phyloP scores from a whole-genome alignment of 805 yeast species.

The Monosporozyma servazzii region DNA sequence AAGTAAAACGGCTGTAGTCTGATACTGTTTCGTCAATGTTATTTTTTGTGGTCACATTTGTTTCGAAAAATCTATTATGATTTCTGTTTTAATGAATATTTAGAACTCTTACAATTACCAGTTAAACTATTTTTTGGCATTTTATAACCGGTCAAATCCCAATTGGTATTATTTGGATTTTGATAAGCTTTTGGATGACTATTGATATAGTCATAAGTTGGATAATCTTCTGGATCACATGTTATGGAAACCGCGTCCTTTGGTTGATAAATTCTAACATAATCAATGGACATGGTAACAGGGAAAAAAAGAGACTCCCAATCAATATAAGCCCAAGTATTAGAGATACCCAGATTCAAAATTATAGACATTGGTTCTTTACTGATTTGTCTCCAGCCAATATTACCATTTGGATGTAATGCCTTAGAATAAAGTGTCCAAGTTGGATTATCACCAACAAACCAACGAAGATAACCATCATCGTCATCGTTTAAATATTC shows the following conservation, averaged over 20 bases:
- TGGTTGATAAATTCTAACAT: slow-evolving; percentile 87
- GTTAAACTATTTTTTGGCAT: slow-evolving; percentile 57
- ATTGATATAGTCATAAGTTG: slow-evolving; percentile 77
- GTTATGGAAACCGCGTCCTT: slow-evolving; percentile 47
- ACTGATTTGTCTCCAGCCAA: slow-evolving; percentile 71
- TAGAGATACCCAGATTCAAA: slow-evolving; percentile 82
- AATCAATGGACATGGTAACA: slow-evolving; percentile 63
- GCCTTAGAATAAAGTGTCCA: slow-evolving; percentile 65
- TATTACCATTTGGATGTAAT: slow-evolving; percentile 82
- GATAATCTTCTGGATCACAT: slow-evolving; percentile 81
- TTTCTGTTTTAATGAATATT: slow-evolving; percentile 3
- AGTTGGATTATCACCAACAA: slow-evolving; percentile 73
- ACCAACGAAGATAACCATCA: slow-evolving; percentile 77
- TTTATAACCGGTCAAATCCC: slow-evolving; percentile 67
- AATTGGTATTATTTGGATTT: slow-evolving; percentile 60
- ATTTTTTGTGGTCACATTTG: neutral
- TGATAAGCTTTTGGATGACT: slow-evolving; percentile 59
- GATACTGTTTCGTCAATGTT: neutral
- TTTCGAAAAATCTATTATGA: neutral
- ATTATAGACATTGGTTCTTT: slow-evolving; percentile 91
- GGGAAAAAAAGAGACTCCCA: slow-evolving; percentile 83
- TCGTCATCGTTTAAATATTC: slow-evolving; percentile 68
- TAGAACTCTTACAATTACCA: slow-evolving; percentile 38
- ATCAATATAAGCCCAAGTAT: slow-evolving; percentile 88
- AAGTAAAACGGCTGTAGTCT: neutral